These are phyloP conservation scores for Carallia brachiata DNA, from an alignment of 345 rosid species.

Conservation along the genomic window DNA sequence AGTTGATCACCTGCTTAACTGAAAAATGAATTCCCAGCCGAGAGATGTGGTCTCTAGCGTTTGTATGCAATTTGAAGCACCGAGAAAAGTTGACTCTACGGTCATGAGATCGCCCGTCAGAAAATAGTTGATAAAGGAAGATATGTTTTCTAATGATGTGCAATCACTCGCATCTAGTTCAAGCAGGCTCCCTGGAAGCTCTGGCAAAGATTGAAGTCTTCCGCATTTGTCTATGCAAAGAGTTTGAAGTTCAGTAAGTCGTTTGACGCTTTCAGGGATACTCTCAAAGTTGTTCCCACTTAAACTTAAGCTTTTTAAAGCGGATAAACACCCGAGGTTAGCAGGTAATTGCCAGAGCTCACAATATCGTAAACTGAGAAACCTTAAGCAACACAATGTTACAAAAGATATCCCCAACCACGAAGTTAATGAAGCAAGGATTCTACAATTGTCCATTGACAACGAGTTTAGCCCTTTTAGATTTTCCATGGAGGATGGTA, in stretches of 20 bases:
- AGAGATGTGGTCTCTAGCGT: background rate
- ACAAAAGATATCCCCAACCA: too few species aligned
- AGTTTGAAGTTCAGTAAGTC: background rate
- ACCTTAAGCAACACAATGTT: background rate
- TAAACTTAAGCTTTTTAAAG: background rate
- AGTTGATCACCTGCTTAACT: background rate
- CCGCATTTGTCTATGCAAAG: background rate
- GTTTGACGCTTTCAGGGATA: slow-evolving; percentile 3
- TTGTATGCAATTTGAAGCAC: slow-evolving; percentile 6
- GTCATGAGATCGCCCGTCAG: background rate
- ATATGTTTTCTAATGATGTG: background rate
- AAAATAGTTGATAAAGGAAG: background rate
- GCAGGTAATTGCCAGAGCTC: background rate
- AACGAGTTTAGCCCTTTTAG: too few species aligned
- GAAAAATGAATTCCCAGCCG: too few species aligned
- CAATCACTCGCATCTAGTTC: background rate
- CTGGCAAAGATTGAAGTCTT: background rate
- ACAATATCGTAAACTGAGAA: background rate
- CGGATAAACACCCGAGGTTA: background rate
- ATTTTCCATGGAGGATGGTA: too few species aligned
- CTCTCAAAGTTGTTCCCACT: background rate
- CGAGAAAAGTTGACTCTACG: background rate
- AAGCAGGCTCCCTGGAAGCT: slow-evolving; percentile 2
- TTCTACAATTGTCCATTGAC: too few species aligned
- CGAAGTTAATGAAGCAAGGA: too few species aligned